Conservation (phyloP, 108 stramenopile species). For the Pseudonitzschia multiseries region DNA sequence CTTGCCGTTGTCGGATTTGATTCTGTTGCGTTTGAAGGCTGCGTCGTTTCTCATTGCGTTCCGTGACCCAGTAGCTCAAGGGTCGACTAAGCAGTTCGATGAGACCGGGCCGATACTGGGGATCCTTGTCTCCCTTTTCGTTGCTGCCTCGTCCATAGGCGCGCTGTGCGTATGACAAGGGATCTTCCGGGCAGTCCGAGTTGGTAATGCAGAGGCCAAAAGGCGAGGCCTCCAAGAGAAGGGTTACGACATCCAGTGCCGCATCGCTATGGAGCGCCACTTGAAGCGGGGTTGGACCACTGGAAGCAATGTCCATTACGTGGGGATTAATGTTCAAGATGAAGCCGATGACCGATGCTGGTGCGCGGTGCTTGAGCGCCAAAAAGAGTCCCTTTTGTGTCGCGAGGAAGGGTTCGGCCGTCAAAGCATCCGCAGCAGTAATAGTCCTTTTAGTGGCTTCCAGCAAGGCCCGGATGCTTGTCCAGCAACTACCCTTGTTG, state of each 20-base stretch:
- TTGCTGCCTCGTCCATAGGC: background rate
- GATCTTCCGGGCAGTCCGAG: constrained; percentile 25
- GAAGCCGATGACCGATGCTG: constrained; percentile 16
- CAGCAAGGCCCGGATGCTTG: background rate
- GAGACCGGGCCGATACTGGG: constrained; percentile 30
- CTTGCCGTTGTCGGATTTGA: background rate
- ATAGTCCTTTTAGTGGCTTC: background rate
- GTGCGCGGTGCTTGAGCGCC: constrained; percentile 24
- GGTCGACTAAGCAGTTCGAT: constrained; percentile 40
- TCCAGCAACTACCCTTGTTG: background rate
- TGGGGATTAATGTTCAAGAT: constrained; percentile 36
- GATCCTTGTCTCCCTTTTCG: background rate
- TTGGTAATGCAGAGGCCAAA: constrained; percentile 34
- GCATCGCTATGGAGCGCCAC: constrained; percentile 33
- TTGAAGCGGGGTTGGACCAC: constrained; percentile 45
- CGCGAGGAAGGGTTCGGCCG: background rate
- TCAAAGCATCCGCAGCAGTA: background rate
- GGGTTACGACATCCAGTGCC: constrained; percentile 20
- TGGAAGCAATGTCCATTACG: constrained; percentile 33
- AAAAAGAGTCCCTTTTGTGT: constrained; percentile 5
- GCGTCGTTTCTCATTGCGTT: constrained; percentile 7
- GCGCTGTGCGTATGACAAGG: constrained; percentile 37
- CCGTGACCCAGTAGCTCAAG: constrained; percentile 27
- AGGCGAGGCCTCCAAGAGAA: constrained; percentile 40
- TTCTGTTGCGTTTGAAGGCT: background rate